A percentile compares a stretch with the other conserved stretches of the same genome.
phyloP scores from a whole-genome alignment of 2,329 filamentous ascomycete genomes.

The Fusarium secorum region DNA sequence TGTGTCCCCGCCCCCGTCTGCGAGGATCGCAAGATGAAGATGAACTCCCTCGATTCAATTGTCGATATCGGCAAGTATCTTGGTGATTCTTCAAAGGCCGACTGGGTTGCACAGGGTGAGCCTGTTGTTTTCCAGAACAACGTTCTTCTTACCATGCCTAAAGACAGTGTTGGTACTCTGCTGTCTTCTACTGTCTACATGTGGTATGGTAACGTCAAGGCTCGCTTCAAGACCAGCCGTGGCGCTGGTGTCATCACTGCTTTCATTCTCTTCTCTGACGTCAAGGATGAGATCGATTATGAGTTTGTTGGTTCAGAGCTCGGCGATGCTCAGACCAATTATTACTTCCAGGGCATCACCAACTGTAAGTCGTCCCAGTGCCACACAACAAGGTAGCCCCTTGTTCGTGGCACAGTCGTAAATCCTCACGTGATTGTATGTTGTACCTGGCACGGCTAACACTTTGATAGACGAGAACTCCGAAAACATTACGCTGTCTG shows the following conservation, averaged over 20 bases:
- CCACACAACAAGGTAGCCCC: constrained; percentile 5
- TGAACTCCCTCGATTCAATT: constrained; percentile 74
- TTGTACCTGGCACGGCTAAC: constrained; percentile 14
- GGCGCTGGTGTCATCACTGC: constrained; percentile 93
- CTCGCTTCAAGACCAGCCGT: constrained; percentile 82
- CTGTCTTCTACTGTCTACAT: constrained; percentile 85
- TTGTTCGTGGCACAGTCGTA: background rate
- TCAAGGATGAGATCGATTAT: constrained; percentile 98
- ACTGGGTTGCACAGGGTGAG: constrained; percentile 89
- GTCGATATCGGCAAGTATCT: constrained; percentile 81
- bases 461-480: constrained; percentile 72
- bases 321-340: constrained; percentile 86
- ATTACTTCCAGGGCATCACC: constrained; percentile 93
- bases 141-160: constrained; percentile 87
- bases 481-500: constrained; percentile 70
- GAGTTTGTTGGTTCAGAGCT: constrained; percentile 90
- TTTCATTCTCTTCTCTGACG: constrained; percentile 93
- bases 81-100: constrained; percentile 78
- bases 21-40: constrained; percentile 74
- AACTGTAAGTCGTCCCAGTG: constrained; percentile 70
- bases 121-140: constrained; percentile 73
- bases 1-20: constrained; percentile 88
- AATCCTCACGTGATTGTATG: constrained; percentile 15
- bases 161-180: constrained; percentile 84
- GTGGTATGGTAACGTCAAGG: constrained; percentile 96